Conservation (phyloP, 2,329 filamentous ascomycete genomes). For the Cladosporium sp. region DNA sequence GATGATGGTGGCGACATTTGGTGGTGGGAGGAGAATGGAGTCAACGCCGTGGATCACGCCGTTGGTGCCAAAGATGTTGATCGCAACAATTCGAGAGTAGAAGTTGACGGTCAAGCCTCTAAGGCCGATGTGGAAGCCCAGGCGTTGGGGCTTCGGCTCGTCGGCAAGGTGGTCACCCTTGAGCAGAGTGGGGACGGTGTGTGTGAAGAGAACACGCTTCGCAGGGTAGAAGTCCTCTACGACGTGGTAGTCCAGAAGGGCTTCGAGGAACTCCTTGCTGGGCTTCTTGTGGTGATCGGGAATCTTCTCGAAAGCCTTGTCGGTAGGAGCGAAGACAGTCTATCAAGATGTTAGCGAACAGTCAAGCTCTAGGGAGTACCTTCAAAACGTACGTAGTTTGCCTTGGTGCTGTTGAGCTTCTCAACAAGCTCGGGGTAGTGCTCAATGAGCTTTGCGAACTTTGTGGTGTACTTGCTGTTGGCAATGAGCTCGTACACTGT, state of each 20-base stretch:
- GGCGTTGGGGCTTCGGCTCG: constrained; percentile 59
- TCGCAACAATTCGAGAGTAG: constrained; percentile 63
- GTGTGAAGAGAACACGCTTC: constrained; percentile 58
- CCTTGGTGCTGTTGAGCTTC: constrained; percentile 66
- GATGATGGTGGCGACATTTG: constrained; percentile 60
- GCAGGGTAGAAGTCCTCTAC: constrained; percentile 63
- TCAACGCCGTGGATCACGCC: constrained; percentile 77
- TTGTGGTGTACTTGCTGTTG: constrained; percentile 69
- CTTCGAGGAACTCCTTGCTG: constrained; percentile 64
- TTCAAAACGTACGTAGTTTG: constrained; percentile 49
- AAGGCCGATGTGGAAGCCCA: constrained; percentile 61
- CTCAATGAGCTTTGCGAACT: constrained; percentile 69
- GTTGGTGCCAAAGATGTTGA: constrained; percentile 70
- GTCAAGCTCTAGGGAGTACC: not conserved
- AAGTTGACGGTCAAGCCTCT: constrained; percentile 70
- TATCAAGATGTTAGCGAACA: not conserved
- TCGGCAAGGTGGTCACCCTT: constrained; percentile 56
- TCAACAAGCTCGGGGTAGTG: constrained; percentile 67
- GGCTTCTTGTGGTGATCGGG: constrained; percentile 55
- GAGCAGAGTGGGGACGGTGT: constrained; percentile 69
- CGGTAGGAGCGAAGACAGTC: constrained; percentile 75
- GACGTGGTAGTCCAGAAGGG: constrained; percentile 70
- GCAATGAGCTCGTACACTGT: constrained; percentile 78
- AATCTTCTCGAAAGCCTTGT: constrained; percentile 68
- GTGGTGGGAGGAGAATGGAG: constrained; percentile 70